A percentile compares a stretch with the other conserved stretches of the same genome.
Evolutionary conservation across 2,329 filamentous ascomycete genomes (phyloP).

Genomic region (Verticillium longisporum): DNA sequence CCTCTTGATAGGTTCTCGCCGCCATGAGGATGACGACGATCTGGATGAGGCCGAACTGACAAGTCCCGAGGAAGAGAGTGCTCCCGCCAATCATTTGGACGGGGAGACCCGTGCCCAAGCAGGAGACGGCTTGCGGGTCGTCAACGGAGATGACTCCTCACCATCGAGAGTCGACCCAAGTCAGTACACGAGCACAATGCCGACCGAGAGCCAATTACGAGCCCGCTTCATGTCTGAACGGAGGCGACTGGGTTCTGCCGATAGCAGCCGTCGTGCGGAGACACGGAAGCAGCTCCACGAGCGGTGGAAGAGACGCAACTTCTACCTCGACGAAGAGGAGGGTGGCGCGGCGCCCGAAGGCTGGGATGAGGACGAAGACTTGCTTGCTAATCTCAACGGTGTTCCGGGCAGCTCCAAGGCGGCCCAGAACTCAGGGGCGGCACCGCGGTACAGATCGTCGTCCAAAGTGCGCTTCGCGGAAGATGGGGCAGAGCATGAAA

Average conservation of each 20-base stretch:
- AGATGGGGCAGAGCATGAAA: constrained; percentile 62
- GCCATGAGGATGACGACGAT: constrained; percentile 12
- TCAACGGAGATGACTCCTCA: constrained; percentile 5
- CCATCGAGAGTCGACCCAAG: constrained; percentile 14
- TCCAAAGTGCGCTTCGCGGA: constrained; percentile 76
- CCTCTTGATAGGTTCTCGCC: constrained; percentile 23
- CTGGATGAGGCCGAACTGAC: constrained; percentile 9
- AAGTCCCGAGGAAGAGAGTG: constrained; percentile 15
- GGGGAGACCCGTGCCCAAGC: constrained; percentile 15
- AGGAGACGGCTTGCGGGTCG: neutral
- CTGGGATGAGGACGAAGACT: constrained; percentile 56
- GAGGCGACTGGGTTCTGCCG: constrained; percentile 27
- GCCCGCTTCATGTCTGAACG: constrained; percentile 27
- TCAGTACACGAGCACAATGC: constrained; percentile 21
- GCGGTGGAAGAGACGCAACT: constrained; percentile 69
- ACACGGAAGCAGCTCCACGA: constrained; percentile 54
- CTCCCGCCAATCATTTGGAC: constrained; percentile 16
- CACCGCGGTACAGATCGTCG: constrained; percentile 61
- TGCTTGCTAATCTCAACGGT: constrained; percentile 33
- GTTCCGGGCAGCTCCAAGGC: constrained; percentile 37
- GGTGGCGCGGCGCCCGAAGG: constrained; percentile 58
- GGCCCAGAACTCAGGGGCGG: constrained; percentile 27
- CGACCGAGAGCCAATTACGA: constrained; percentile 33
- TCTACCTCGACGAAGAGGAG: constrained; percentile 83
- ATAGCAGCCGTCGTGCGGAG: constrained; percentile 28